Evolutionary conservation across 306 rosid genomes (phyloP).

Genomic region (Aeschynomene evenia): DNA sequence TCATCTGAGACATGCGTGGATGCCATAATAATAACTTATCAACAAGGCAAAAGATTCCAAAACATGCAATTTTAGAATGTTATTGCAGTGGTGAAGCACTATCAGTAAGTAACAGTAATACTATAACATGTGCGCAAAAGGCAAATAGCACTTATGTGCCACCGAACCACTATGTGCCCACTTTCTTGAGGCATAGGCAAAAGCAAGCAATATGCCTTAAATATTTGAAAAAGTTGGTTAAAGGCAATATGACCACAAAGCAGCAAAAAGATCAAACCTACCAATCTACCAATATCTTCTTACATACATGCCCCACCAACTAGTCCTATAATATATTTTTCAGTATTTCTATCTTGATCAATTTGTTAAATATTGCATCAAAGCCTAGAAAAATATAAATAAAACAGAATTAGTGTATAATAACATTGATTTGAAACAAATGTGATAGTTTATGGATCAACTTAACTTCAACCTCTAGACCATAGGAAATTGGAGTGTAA

Average conservation of each 20-base stretch:
- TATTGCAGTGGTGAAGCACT: constrained; percentile 6
- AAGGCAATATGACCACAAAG: background rate
- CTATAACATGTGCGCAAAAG: constrained; percentile 31
- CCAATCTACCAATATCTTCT: background rate
- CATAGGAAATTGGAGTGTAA: background rate
- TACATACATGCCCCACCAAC: background rate
- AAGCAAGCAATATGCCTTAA: background rate
- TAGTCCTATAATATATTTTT: background rate
- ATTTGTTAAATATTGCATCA: background rate
- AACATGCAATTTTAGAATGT: constrained; percentile 15
- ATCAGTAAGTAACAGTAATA: background rate
- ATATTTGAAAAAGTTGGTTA: constrained; percentile 5
- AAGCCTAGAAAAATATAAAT: background rate
- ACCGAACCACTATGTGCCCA: constrained; percentile 36
- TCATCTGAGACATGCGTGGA: constrained; percentile 15
- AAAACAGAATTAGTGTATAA: too few species aligned
- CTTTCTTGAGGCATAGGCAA: constrained; percentile 32
- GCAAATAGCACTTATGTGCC: constrained; percentile 30
- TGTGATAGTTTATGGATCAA: too few species aligned
- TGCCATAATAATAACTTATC: constrained; percentile 17
- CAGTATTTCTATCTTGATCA: background rate
- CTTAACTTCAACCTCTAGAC: too few species aligned
- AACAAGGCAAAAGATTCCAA: constrained; percentile 23
- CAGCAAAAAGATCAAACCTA: background rate
- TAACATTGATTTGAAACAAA: too few species aligned